Base-by-base conservation (phyloP, 208 protist genomes). In the Leptomonas pyrrhocoris region DNA sequence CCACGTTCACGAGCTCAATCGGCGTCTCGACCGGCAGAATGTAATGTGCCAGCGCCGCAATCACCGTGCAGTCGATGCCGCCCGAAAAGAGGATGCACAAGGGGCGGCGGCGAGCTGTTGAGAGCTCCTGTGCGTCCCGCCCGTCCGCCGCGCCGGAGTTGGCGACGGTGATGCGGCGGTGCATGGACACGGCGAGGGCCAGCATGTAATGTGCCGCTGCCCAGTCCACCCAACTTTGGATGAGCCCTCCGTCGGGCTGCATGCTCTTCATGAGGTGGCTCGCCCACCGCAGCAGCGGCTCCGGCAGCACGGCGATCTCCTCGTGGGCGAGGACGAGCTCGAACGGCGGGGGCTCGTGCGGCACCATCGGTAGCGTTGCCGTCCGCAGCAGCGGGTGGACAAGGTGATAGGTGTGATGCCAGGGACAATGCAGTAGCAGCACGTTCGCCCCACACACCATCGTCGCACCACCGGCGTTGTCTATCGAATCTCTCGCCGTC, bases 1-100 rank as follows among this genome's bases (percentile, higher is more conserved):
- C 90, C 28, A 99, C 96, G 63, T 98, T 98, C 28, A 98, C 81
- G 30, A 99, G 83, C 56, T 99, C 97, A 68, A 99, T 97, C 8
- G 92, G 89, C 8, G 83, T 88, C 19, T 77, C 81, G 18, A 84
- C 57, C 1, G 93, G 88, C 61, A 98, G 60, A 11, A 83, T 36
- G 64, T 95, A 89, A 73, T 98, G 90, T 1, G 92, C 85, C 21
- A 99, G 79, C 5, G 95, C 92, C 19, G 97, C 94, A 21, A 98
- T 82, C 51, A 98, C 82, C 34, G 92, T 97, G 58, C 87, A 98
- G 81, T 98, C 96, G 71, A 98, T 95, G n/a, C 97, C 95, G 1
- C 96, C 96, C 8, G 84, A 93, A 75, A 98, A 98, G 28, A 98
- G 80, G 16, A 98, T 77, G 25, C 86, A 88, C 38, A 98, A 67